These are phyloP conservation scores for Colletotrichum sp. DNA, from an alignment of 2,329 filamentous ascomycete genomes.

Conservation along the genomic window DNA sequence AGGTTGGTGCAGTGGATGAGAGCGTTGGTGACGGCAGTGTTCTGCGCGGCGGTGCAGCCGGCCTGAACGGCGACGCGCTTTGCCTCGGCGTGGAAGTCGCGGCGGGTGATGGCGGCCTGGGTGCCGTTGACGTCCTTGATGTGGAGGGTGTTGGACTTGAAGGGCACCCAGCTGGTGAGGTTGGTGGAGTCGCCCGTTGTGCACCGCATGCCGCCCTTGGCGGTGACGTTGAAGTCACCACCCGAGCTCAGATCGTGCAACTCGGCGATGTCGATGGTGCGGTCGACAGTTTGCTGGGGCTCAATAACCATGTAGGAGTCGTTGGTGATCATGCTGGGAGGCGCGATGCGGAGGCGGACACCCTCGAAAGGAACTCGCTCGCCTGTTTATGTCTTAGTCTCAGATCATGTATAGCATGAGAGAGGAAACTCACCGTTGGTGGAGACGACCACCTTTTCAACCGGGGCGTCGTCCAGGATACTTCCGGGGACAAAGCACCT, in stretches of 20 bases:
- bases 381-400: neutral
- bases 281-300: slow-evolving; percentile 49
- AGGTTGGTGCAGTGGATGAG: slow-evolving; percentile 56
- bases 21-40: slow-evolving; percentile 45
- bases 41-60: slow-evolving; percentile 54
- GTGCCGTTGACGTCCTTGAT: slow-evolving; percentile 59
- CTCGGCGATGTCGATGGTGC: slow-evolving; percentile 55
- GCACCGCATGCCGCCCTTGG: slow-evolving; percentile 57
- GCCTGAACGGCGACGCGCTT: slow-evolving; percentile 55
- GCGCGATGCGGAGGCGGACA: slow-evolving; percentile 51
- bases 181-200: slow-evolving; percentile 52
- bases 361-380: slow-evolving; percentile 45
- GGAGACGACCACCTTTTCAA: slow-evolving; percentile 54
- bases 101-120: slow-evolving; percentile 52
- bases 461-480: slow-evolving; percentile 50
- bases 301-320: slow-evolving; percentile 51
- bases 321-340: slow-evolving; percentile 39
- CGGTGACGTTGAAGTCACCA: slow-evolving; percentile 57
- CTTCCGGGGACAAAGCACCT: slow-evolving; percentile 55
- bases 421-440: slow-evolving; percentile 36
- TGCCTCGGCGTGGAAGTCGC: slow-evolving; percentile 40
- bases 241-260: slow-evolving; percentile 51
- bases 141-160: slow-evolving; percentile 60
- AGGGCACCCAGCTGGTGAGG: slow-evolving; percentile 56
- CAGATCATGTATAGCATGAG: no score